phyloP scores from a whole-genome alignment of 1,284 basidiomycete genomes.

The Calocybe gambosa region DNA sequence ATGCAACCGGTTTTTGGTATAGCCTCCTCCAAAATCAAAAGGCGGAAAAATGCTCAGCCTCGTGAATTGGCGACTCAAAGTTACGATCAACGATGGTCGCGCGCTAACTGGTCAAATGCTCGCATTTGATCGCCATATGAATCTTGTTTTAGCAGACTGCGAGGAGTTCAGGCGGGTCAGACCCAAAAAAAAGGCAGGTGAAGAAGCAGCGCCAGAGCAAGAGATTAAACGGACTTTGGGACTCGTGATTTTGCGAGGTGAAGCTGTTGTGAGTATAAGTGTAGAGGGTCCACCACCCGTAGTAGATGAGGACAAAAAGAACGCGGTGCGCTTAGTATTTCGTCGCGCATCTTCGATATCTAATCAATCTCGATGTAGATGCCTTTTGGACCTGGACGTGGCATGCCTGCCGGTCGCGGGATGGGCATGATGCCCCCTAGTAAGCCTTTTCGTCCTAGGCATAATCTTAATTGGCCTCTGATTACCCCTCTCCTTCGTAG shows the following conservation, averaged over 20 bases:
- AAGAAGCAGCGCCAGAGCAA: slow-evolving; percentile 77
- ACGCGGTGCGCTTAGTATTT: slow-evolving; percentile 44
- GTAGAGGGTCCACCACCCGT: slow-evolving; percentile 96
- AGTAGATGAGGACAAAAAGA: slow-evolving; percentile 86
- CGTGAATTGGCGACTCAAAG: slow-evolving; percentile 96
- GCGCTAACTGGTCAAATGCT: slow-evolving; percentile 97
- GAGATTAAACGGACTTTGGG: slow-evolving; percentile 97
- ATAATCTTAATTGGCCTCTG: slow-evolving; percentile 5
- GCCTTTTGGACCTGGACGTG: slow-evolving; percentile 87
- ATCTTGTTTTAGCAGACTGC: slow-evolving; percentile 95
- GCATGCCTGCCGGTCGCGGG: slow-evolving; percentile 93
- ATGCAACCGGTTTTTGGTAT: slow-evolving; percentile 5
- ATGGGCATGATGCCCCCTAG: slow-evolving; percentile 95
- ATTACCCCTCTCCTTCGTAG: slow-evolving; percentile 28
- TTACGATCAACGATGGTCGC: slow-evolving; percentile 97
- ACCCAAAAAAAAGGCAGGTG: slow-evolving; percentile 79
- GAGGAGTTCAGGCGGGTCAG: slow-evolving; percentile 91
- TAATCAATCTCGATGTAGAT: slow-evolving; percentile 43
- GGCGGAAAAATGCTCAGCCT: slow-evolving; percentile 97
- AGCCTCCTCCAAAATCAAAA: slow-evolving; percentile 93
- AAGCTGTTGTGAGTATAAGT: slow-evolving; percentile 91
- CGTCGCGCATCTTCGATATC: slow-evolving; percentile 2
- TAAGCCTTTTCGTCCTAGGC: slow-evolving; percentile 35
- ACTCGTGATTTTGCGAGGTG: slow-evolving; percentile 92
- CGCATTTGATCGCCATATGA: slow-evolving; percentile 99